These are phyloP conservation scores for Hymenotorrendiella dingleyae DNA, from an alignment of 2,329 filamentous ascomycete genomes.

Conservation along the genomic window DNA sequence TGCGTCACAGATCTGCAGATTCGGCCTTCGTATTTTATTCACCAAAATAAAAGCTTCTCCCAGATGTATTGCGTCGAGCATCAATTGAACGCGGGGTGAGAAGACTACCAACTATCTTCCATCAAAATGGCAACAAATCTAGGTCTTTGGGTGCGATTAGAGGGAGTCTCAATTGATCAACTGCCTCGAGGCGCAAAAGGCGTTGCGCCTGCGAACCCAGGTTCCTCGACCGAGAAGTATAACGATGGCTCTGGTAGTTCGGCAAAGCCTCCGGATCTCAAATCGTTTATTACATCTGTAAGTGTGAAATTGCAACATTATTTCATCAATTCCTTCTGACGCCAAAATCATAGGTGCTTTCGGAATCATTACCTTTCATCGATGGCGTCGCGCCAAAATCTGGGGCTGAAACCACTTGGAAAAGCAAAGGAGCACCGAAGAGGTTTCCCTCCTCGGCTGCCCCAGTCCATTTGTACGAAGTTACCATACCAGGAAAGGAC, in stretches of 20 bases:
- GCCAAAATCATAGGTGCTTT: too few relatives aligned
- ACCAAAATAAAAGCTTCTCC: too few relatives aligned
- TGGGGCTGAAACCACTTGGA: conserved; percentile 39
- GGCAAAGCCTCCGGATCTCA: conserved; percentile 30
- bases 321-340: too few relatives aligned
- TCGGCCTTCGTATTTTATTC: too few relatives aligned
- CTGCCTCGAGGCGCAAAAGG: conserved; percentile 37
- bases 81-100: background rate
- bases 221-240: background rate
- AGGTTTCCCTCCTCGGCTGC: conserved; percentile 43
- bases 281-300: conserved; percentile 45
- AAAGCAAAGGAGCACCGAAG: conserved; percentile 41
- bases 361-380: conserved; percentile 56
- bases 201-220: conserved; percentile 12
- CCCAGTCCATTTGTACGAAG: conserved; percentile 47
- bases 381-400: conserved; percentile 43
- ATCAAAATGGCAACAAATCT: conserved; percentile 17
- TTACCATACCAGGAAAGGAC: conserved; percentile 40
- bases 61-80: too few relatives aligned
- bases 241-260: conserved; percentile 9
- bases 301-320: too few relatives aligned
- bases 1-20: conserved; percentile 6
- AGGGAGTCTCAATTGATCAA: conserved; percentile 43
- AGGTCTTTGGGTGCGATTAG: conserved; percentile 48
- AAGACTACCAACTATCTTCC: background rate